Percentiles rank a stretch among this genome's conserved stretches.
Conservation (phyloP, 305 asterid genomes). For the Fraxinus sp. region DNA sequence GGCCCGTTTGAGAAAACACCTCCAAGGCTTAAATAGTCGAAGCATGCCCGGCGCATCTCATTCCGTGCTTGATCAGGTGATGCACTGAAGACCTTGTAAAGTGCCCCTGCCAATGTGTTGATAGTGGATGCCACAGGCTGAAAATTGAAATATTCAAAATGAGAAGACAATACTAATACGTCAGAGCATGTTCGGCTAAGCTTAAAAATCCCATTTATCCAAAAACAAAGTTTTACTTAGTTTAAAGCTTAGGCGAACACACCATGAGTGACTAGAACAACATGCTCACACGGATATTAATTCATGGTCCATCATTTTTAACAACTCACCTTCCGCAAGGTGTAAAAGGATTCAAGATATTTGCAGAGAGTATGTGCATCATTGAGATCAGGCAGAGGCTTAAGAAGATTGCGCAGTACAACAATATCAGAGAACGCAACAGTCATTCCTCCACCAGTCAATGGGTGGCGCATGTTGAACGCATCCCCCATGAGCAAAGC, state of each 20-base stretch:
- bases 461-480: slow-evolving; percentile 51
- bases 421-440: slow-evolving; percentile 48
- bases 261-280: background rate
- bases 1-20: slow-evolving; percentile 30
- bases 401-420: slow-evolving; percentile 36
- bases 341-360: slow-evolving; percentile 42
- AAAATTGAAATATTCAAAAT: background rate
- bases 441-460: slow-evolving; percentile 58
- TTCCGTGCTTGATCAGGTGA: slow-evolving; percentile 34
- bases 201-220: background rate
- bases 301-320: background rate
- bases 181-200: background rate
- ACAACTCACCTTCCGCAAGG: slow-evolving; percentile 31
- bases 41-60: slow-evolving; percentile 38
- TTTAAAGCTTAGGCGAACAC: background rate
- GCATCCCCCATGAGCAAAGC: slow-evolving; percentile 51
- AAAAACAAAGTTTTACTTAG: background rate
- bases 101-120: slow-evolving; percentile 39
- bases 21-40: slow-evolving; percentile 43
- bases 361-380: slow-evolving; percentile 35
- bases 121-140: slow-evolving; percentile 47
- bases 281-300: background rate
- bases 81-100: slow-evolving; percentile 33
- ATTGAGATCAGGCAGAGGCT: slow-evolving; percentile 32
- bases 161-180: background rate